phyloP scores from a whole-genome alignment of 2,329 filamentous ascomycete genomes.

The Albifimbria verrucaria region DNA sequence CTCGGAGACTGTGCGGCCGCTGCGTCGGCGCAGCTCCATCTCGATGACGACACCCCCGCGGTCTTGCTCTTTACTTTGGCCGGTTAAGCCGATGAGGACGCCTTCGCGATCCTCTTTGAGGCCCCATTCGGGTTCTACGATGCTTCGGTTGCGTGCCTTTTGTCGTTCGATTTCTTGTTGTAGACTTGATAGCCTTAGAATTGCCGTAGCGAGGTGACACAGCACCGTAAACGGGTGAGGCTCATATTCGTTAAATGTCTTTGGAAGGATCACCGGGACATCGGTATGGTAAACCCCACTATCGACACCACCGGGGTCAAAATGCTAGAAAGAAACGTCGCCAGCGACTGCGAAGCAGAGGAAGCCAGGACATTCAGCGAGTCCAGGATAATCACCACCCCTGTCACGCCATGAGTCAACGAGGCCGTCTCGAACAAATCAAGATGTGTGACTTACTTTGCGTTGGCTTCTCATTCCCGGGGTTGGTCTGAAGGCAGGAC shows the following conservation, averaged over 20 bases:
- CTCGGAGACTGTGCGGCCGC: conserved; percentile 74
- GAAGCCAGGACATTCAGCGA: conserved; percentile 66
- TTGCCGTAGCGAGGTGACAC: conserved; percentile 82
- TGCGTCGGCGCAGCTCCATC: conserved; percentile 83
- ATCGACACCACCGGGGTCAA: conserved; percentile 68
- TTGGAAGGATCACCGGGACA: conserved; percentile 55
- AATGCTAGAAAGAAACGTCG: conserved; percentile 66
- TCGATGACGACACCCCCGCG: conserved; percentile 64
- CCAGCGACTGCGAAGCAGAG: conserved; percentile 52
- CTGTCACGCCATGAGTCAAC: conserved; percentile 40
- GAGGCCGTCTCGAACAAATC: conserved; percentile 1
- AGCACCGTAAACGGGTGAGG: conserved; percentile 71
- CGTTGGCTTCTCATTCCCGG: conserved; percentile 29
- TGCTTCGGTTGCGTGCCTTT: conserved; percentile 70
- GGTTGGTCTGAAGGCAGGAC: conserved; percentile 34
- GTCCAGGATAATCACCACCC: conserved; percentile 75
- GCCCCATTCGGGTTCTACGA: conserved; percentile 75
- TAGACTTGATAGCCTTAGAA: conserved; percentile 71
- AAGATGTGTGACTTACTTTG: conserved; percentile 38
- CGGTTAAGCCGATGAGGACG: conserved; percentile 63
- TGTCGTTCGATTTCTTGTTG: conserved; percentile 71
- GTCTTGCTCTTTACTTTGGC: conserved; percentile 39
- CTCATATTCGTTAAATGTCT: conserved; percentile 49
- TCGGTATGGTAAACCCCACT: conserved; percentile 82
- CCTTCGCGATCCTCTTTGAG: conserved; percentile 76